Conservation (phyloP, 2,329 filamentous ascomycete genomes). For the Leptographium radiaticola region DNA sequence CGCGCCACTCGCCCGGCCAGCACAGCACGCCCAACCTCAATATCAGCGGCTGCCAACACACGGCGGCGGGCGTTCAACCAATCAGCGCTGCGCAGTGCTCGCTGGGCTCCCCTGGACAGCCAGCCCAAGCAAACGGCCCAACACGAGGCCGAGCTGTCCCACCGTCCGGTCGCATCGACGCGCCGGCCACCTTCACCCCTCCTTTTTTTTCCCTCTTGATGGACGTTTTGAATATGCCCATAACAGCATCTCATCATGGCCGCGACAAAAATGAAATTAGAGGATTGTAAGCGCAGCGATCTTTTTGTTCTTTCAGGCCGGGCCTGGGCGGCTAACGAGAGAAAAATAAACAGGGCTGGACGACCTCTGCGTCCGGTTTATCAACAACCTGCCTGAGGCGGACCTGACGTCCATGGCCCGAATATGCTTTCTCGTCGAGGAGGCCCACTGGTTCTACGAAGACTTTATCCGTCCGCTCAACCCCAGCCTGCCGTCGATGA, state of each 20-base stretch:
- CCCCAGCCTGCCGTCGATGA: constrained; percentile 71
- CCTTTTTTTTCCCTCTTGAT: not conserved
- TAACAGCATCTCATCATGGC: constrained; percentile 51
- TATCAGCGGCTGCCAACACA: too few relatives aligned
- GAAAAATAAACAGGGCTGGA: constrained; percentile 58
- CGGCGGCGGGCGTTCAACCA: too few relatives aligned
- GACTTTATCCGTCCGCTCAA: constrained; percentile 93
- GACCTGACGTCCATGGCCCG: constrained; percentile 82
- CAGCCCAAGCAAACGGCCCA: not conserved
- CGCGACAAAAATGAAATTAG: constrained; percentile 69
- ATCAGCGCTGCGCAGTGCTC: too few relatives aligned
- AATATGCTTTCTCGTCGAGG: constrained; percentile 97
- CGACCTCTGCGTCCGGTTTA: constrained; percentile 94
- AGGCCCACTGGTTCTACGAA: constrained; percentile 99
- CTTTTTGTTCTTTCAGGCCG: not conserved
- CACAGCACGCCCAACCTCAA: too few relatives aligned
- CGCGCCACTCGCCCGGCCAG: too few relatives aligned
- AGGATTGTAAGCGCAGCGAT: constrained; percentile 55
- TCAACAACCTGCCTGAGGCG: constrained; percentile 88
- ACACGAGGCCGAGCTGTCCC: not conserved
- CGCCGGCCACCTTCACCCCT: not conserved
- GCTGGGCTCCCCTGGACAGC: too few relatives aligned
- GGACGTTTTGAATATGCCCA: constrained; percentile 41
- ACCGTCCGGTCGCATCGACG: not conserved
- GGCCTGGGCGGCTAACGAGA: too few relatives aligned